A percentile compares a stretch with the other conserved stretches of the same genome.
phyloP scores from a whole-genome alignment of 805 yeast genomes.

The Pichia californica region DNA sequence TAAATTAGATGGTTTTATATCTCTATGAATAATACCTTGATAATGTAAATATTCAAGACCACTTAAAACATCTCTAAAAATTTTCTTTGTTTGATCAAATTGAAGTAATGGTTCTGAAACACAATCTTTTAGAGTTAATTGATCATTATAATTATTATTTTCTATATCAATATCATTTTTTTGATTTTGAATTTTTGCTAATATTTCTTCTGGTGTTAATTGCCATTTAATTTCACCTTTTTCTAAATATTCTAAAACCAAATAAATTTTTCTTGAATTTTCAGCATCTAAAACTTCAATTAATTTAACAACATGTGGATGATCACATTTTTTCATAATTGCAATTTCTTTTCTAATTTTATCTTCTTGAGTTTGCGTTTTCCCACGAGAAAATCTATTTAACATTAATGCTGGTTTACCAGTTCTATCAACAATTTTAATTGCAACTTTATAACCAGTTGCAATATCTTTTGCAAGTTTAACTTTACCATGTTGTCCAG shows the following conservation, averaged over 20 bases:
- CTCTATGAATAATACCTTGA: constrained; percentile 90
- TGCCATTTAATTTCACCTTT: constrained; percentile 91
- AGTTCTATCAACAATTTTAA: constrained; percentile 81
- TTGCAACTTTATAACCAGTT: constrained; percentile 71
- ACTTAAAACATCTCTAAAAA: constrained; percentile 74
- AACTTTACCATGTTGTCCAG: constrained; percentile 99
- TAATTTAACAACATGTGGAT: constrained; percentile 86
- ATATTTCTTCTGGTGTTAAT: constrained; percentile 23
- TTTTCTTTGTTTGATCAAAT: constrained; percentile 58
- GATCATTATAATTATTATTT: constrained; percentile 7
- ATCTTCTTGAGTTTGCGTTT: constrained; percentile 46
- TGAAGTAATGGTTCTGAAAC: constrained; percentile 55
- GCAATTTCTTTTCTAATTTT: constrained; percentile 83
- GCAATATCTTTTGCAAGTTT: constrained; percentile 76
- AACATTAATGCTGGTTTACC: constrained; percentile 40
- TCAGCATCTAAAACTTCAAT: constrained; percentile 85
- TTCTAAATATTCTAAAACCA: constrained; percentile 85
- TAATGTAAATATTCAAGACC: constrained; percentile 88
- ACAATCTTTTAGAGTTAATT: constrained; percentile 3
- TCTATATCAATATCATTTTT: not conserved
- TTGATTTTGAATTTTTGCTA: constrained; percentile 9
- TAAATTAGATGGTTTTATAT: constrained; percentile 85
- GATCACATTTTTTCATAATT: constrained; percentile 85
- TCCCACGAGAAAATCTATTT: constrained; percentile 33
- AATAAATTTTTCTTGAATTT: constrained; percentile 74